Evolutionary conservation across 768 basidiomycete species (phyloP).

Genomic region (Fibroporia radiculosa): DNA sequence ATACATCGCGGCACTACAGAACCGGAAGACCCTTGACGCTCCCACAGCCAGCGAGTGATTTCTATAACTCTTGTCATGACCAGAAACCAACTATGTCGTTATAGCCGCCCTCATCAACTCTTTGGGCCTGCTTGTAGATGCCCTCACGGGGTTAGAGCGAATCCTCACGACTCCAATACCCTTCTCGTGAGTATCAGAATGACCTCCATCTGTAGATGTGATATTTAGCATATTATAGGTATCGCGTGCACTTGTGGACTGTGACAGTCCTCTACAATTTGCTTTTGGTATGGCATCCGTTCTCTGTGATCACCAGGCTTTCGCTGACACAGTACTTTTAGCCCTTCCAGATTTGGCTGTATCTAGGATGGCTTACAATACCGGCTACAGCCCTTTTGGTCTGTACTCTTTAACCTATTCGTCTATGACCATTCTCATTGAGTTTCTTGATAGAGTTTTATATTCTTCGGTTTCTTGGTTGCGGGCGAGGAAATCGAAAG

Average conservation of each 20-base stretch:
- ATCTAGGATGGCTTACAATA: constrained; percentile 56
- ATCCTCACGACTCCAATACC: constrained; percentile 74
- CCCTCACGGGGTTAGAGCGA: constrained; percentile 61
- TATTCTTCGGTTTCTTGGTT: constrained; percentile 69
- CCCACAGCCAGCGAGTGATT: constrained; percentile 49
- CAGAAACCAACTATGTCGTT: too few relatives aligned
- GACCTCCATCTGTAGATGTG: neutral
- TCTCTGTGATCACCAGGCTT: neutral
- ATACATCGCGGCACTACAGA: constrained; percentile 53
- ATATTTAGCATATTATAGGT: constrained; percentile 30
- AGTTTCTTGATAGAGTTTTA: constrained; percentile 38
- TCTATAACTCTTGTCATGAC: neutral
- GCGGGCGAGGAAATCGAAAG: constrained; percentile 74
- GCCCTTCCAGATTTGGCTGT: constrained; percentile 58
- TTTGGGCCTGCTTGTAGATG: constrained; percentile 52
- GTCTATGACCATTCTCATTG: neutral
- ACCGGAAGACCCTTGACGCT: constrained; percentile 47
- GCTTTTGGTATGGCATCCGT: constrained; percentile 37
- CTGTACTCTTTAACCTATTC: constrained; percentile 11
- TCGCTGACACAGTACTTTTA: constrained; percentile 19
- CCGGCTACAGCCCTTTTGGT: constrained; percentile 51
- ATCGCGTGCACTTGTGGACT: constrained; percentile 61
- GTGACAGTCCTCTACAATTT: constrained; percentile 57
- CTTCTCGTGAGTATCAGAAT: constrained; percentile 63
- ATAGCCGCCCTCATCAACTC: constrained; percentile 40